phyloP scores from a whole-genome alignment of 1,284 basidiomycete genomes.

The Sporisorium sorghi region DNA sequence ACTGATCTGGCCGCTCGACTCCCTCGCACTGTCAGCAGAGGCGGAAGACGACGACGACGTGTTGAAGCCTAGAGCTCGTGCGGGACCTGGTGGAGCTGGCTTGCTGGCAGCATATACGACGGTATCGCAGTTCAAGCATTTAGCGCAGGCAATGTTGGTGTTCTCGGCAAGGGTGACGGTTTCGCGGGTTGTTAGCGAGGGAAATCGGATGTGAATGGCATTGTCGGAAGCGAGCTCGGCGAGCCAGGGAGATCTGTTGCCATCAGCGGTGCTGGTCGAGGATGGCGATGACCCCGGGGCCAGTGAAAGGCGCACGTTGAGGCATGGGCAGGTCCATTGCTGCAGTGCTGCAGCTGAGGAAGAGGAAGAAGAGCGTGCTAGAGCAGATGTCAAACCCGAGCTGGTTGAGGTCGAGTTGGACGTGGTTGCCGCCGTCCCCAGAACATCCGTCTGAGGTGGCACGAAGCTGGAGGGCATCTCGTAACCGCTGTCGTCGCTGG shows the following conservation, averaged over 20 bases:
- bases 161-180: slow-evolving; percentile 32
- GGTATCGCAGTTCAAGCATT: slow-evolving; percentile 49
- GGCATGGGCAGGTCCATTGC: slow-evolving; percentile 48
- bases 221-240: slow-evolving; percentile 39
- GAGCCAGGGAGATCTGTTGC: slow-evolving; percentile 21
- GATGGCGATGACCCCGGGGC: slow-evolving; percentile 11
- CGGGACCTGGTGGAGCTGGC: slow-evolving; percentile 45
- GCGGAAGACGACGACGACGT: slow-evolving; percentile 21
- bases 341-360: slow-evolving; percentile 13
- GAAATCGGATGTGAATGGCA: slow-evolving; percentile 39
- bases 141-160: slow-evolving; percentile 42
- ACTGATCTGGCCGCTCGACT: slow-evolving; percentile 18
- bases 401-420: not conserved
- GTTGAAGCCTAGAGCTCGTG: slow-evolving; percentile 46
- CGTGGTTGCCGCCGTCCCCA: slow-evolving; percentile 3
- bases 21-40: slow-evolving; percentile 12
- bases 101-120: slow-evolving; percentile 47
- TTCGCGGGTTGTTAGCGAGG: slow-evolving; percentile 42
- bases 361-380: slow-evolving; percentile 7
- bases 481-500: not conserved
- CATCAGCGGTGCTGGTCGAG: not conserved
- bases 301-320: slow-evolving; percentile 43
- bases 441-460: slow-evolving; percentile 3
- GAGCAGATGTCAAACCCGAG: slow-evolving; percentile 30
- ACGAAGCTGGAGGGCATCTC: slow-evolving; percentile 22